A percentile compares a stretch with the other conserved stretches of the same genome.
Evolutionary conservation across 306 rosid species (phyloP).

Genomic region (Quercus berberidifolia): DNA sequence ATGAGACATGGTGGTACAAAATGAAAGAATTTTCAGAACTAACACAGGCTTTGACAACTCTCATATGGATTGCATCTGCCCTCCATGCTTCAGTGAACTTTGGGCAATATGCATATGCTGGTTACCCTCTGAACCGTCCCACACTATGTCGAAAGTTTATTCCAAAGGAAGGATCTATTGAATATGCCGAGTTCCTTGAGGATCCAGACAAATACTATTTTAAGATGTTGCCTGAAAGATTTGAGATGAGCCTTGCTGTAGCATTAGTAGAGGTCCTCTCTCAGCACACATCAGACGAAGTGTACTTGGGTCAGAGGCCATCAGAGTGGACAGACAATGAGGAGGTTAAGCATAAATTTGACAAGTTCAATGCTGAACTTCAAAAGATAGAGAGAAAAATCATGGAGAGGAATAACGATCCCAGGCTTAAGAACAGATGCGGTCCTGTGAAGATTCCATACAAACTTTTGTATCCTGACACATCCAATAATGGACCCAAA

Average conservation of each 20-base stretch:
- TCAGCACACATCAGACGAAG: constrained; percentile 44
- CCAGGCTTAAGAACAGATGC: constrained; percentile 55
- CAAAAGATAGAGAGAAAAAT: constrained; percentile 46
- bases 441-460: constrained; percentile 48
- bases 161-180: constrained; percentile 64
- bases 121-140: constrained; percentile 56
- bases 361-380: constrained; percentile 45
- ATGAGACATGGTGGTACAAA: constrained; percentile 45
- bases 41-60: constrained; percentile 53
- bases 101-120: constrained; percentile 57
- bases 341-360: constrained; percentile 37
- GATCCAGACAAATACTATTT: constrained; percentile 60
- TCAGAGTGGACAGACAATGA: constrained; percentile 53
- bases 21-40: constrained; percentile 47
- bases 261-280: constrained; percentile 52
- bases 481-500: constrained; percentile 34
- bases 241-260: constrained; percentile 46
- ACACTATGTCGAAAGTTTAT: constrained; percentile 47
- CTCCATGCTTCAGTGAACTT: constrained; percentile 61
- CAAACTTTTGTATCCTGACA: constrained; percentile 41
- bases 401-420: constrained; percentile 44
- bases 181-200: constrained; percentile 56
- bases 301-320: constrained; percentile 48
- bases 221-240: constrained; percentile 52
- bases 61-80: constrained; percentile 73